Base-by-base conservation (phyloP, 192 early-diverging fungal genomes). In the Coemansia sp. region DNA sequence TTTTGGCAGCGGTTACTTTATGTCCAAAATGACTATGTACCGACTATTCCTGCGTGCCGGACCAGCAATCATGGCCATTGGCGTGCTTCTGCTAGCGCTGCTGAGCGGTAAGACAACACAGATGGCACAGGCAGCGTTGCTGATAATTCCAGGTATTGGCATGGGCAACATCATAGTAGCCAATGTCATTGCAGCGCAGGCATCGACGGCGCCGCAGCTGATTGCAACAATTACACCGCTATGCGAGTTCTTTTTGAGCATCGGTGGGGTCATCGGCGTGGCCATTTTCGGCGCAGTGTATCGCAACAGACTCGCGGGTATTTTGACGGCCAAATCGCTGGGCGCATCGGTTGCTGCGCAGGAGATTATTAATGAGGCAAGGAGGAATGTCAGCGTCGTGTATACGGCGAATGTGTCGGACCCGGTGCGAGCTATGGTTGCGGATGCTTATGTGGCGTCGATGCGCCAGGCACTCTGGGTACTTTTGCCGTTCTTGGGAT, bases 91-190 rank as follows among this genome's bases (percentile, higher is more conserved):
- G 30, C 54, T 89, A 22, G 73, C 83, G 5, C 79, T 83, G 6
- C 64, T 91, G 12, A 60, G 69, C 33, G 78, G 69, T 19, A 67
- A 78, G 15, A 74, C 82, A 3, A 63, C 65, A 22, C 60, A 66
- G 33, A 80, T 59, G 21, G 48, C 71, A 49, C 72, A 83, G 38
- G 81, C 87, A 30, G 79, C 82, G 12, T 87, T 80, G 61, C 72
- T 92, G 38, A 41, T 92, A 9, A 71, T 93, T 43, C 57, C 84
- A 13, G 93, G 93, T 8, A 24, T 83, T 6, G 95, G 95, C 9
- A 68, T 88, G 49, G 93, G 95, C 18, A 71, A 80, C 39, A 80
- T 85, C 19, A 81, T 94, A 52, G 91, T 93, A 52, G 84, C 85
- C 7, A 80, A 86, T 24, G 66, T 92, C 41, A 80, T 93, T 41